Base-by-base conservation (phyloP, 345 rosid species). In the Rhodamnia argentea region DNA sequence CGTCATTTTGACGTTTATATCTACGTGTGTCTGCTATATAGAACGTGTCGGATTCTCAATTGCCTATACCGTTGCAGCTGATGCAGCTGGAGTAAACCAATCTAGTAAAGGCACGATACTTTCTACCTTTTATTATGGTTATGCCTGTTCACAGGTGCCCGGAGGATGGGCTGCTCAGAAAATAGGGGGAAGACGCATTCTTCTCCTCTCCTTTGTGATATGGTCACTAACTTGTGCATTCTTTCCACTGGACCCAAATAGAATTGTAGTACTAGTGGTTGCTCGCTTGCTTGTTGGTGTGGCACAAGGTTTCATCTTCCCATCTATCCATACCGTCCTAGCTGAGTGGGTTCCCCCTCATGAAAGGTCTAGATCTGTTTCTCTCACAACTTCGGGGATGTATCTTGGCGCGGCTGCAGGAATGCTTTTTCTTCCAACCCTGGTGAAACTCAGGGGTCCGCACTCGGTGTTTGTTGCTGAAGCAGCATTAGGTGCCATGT, bases 341-440 rank as follows among this genome's bases (percentile, higher is more conserved):
- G 99, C 99, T 27, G 97, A 96, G 91, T 97, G 99, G 99, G 99
- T 97, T 58, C 99, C 99, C 13, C 99, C 99, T n/a, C 99, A 96
- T 83, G 98, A 97, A 89, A 92, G 99, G 84, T 97, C 99, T 86
- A 94, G 99, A 88, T 92, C 98, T 26, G 99, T 97, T 86, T 96
- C 99, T 4, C 96, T 97, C 86, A 96, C 99, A 24, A 97, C 96
- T 27, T 97, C 98, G 0, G 99, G 99, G 83, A 96, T 97, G 99
- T 97, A 97, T 89, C 91, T 97, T 76, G 99, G 99, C 82, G 99
- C 99, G 60, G 99, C 99, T 83, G 91, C 94, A 90, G 99, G 98
- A 74, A 97, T 97, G 99, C 96, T 96, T 89, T 18, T 94, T 85
- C 99, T 97, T 87, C 98, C 99, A 15, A 93, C 92, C 88, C 92